These are phyloP conservation scores for Amylocarpus encephaloides DNA, from an alignment of 2,329 filamentous ascomycete genomes.

Conservation along the genomic window DNA sequence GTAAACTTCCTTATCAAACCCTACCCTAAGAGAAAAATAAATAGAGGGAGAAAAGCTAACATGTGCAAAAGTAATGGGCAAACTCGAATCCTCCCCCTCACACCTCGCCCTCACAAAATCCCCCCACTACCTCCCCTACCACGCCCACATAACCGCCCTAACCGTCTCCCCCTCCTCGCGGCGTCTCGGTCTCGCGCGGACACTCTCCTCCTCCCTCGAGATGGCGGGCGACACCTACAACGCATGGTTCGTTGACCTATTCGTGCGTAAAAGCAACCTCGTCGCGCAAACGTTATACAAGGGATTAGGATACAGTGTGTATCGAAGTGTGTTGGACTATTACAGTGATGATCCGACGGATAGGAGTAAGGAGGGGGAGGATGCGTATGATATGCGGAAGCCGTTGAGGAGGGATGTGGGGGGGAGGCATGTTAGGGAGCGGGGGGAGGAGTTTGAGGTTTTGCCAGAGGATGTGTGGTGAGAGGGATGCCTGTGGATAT, in stretches of 20 bases:
- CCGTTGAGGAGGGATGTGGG: conserved; percentile 74
- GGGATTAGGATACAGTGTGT: conserved; percentile 87
- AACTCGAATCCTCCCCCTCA: conserved; percentile 80
- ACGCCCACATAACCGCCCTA: conserved; percentile 93
- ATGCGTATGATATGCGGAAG: conserved; percentile 97
- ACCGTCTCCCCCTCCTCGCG: conserved; percentile 85
- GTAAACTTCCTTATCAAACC: conserved; percentile 41
- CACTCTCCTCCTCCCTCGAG: conserved; percentile 76
- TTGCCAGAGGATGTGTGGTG: conserved; percentile 81
- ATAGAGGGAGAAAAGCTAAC: neutral
- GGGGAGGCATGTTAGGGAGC: conserved; percentile 67
- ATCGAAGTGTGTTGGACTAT: conserved; percentile 81
- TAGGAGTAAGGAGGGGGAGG: conserved; percentile 72
- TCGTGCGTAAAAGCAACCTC: conserved; percentile 82
- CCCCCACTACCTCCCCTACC: conserved; percentile 95
- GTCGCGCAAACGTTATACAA: conserved; percentile 85
- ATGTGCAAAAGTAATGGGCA: conserved; percentile 73
- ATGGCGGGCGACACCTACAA: conserved; percentile 73
- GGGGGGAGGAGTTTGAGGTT: conserved; percentile 75
- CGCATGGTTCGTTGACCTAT: conserved; percentile 93
- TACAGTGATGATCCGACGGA: conserved; percentile 78
- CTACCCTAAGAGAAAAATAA: too few relatives aligned
- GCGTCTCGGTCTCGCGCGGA: conserved; percentile 78
- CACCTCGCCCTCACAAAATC: conserved; percentile 58
- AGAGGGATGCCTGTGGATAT: conserved; percentile 2